These are phyloP conservation scores for Sophora flavescens DNA, from an alignment of 306 rosid genomes.

Conservation along the genomic window DNA sequence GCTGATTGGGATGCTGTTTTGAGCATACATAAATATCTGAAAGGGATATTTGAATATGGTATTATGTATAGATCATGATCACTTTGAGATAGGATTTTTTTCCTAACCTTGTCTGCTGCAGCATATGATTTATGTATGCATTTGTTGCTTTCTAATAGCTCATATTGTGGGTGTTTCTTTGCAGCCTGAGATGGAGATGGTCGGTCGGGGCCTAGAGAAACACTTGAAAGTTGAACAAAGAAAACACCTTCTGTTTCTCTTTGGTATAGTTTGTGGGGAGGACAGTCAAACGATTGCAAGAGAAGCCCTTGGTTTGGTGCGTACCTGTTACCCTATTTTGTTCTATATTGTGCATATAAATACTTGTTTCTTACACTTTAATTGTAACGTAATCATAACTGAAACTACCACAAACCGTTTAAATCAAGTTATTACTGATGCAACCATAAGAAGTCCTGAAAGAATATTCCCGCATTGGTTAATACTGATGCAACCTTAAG, in stretches of 20 bases:
- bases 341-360: background rate
- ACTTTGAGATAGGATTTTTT: slow-evolving; percentile 22
- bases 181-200: slow-evolving; percentile 99
- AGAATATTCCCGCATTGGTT: background rate
- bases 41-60: background rate
- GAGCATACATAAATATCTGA: background rate
- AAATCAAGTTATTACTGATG: background rate
- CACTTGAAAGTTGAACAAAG: slow-evolving; percentile 82
- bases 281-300: slow-evolving; percentile 67
- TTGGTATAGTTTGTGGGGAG: slow-evolving; percentile 69
- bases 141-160: slow-evolving; percentile 21
- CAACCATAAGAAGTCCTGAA: slow-evolving; percentile 7
- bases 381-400: slow-evolving; percentile 8
- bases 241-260: slow-evolving; percentile 71
- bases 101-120: slow-evolving; percentile 27
- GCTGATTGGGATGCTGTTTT: slow-evolving; percentile 37
- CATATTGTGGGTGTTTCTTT: slow-evolving; percentile 38
- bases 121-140: slow-evolving; percentile 36
- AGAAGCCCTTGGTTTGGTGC: slow-evolving; percentile 91
- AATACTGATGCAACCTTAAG: background rate
- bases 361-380: background rate
- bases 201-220: slow-evolving; percentile 80
- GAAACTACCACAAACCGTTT: slow-evolving; percentile 9
- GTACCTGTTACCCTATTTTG: slow-evolving; percentile 42
- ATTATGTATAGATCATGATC: background rate